Base-by-base conservation (phyloP, 192 early-diverging fungal species). In the Phycomyces blakesleeanus region DNA sequence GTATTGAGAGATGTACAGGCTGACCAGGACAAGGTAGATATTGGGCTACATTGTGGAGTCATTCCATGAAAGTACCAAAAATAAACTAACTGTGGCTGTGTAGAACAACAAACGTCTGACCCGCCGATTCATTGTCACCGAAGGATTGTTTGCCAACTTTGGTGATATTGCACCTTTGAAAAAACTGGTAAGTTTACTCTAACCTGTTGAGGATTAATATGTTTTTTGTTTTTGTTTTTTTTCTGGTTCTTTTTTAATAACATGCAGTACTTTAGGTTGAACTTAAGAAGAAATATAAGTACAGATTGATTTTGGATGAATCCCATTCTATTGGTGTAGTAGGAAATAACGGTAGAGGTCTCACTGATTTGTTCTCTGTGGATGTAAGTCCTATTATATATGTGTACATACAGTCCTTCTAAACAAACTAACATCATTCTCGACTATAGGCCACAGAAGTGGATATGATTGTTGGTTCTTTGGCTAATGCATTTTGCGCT, bases 251-350 rank as follows among this genome's bases (percentile, higher is more conserved):
- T n/a, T n/a, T n/a, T n/a, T n/a, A n/a, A n/a, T n/a, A n/a, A n/a
- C n/a, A n/a, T n/a, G n/a, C n/a, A n/a, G n/a, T n/a, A n/a, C n/a
- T n/a, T n/a, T n/a, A 83, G 74, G 77, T 98, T 49, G 93, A 88
- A 52, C 73, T 98, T 58, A 98, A 96, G 81, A 83, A 91, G 51
- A 87, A 91, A 73, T 95, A 93, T 89, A 97, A 98, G 86, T 98
- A 92, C 81, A 82, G 96, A 21, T 79, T 98, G 38, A 92, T 98
- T 64, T 74, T 98, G 53, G 96, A 98, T 65, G 96, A 98, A 76
- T 87, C 85, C 57, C 79, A 85, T 58, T 96, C 94, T 0, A 83
- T 98, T 79, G 96, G 96, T 50, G 80, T 90, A 10, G 55, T 98
- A 24, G 94, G 94, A 39, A 80, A 85, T 70, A 83, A 82, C 14